These are phyloP conservation scores for Fusarium multiceps DNA, from an alignment of 2,329 filamentous ascomycete genomes.

Conservation along the genomic window DNA sequence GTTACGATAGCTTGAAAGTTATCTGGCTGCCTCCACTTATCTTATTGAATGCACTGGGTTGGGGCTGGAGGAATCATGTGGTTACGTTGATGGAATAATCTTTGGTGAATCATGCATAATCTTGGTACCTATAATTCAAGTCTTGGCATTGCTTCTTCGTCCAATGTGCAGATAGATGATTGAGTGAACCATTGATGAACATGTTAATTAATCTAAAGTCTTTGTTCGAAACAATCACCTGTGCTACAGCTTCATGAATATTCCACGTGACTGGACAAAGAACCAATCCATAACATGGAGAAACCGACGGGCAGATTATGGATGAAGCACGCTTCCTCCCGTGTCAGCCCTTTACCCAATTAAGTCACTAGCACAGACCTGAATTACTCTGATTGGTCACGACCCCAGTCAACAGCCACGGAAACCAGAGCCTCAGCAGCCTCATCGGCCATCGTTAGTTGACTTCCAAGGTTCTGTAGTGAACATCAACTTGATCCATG, in stretches of 20 bases:
- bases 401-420: constrained; percentile 39
- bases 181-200: neutral
- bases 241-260: neutral
- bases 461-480: constrained; percentile 14
- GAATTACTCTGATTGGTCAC: constrained; percentile 19
- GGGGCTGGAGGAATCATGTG: neutral
- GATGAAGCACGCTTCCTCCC: constrained; percentile 34
- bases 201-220: neutral
- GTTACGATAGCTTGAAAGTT: neutral
- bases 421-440: constrained; percentile 43
- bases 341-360: constrained; percentile 24
- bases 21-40: neutral
- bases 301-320: neutral
- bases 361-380: neutral
- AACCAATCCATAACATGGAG: neutral
- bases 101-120: neutral
- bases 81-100: neutral
- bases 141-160: neutral
- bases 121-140: neutral
- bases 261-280: constrained; percentile 20
- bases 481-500: constrained; percentile 32
- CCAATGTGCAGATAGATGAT: too few species aligned
- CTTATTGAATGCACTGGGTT: neutral
- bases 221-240: neutral
- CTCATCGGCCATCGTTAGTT: constrained; percentile 32